A percentile compares a stretch with the other conserved stretches of the same genome.
These are phyloP conservation scores for Rhynchosporium graminicola DNA, from an alignment of 2,329 filamentous ascomycete species.

Conservation along the genomic window DNA sequence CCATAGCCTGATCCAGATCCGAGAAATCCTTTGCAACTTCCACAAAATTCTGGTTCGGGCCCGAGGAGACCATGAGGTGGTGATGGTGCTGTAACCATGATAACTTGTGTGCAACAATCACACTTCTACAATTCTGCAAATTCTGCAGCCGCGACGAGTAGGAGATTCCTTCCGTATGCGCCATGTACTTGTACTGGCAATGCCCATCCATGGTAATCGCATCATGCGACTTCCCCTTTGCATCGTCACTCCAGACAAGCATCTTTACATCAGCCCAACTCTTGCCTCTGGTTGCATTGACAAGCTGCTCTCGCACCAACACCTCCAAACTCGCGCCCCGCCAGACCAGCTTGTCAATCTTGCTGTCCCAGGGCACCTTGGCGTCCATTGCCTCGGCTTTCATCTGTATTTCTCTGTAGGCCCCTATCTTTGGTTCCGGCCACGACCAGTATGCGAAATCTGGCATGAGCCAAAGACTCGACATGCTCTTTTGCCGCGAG, in stretches of 20 bases:
- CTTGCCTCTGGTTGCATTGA: constrained; percentile 38
- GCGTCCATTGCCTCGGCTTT: constrained; percentile 27
- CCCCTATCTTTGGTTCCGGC: constrained; percentile 43
- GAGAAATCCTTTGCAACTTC: constrained; percentile 48
- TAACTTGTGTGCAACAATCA: constrained; percentile 24
- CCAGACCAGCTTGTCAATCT: constrained; percentile 35
- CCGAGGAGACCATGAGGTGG: constrained; percentile 33
- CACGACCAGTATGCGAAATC: constrained; percentile 43
- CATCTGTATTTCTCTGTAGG: constrained; percentile 33
- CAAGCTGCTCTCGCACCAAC: constrained; percentile 36
- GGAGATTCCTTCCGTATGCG: constrained; percentile 51
- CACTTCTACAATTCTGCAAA: constrained; percentile 23
- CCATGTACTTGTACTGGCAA: constrained; percentile 55
- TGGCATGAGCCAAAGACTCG: constrained; percentile 39
- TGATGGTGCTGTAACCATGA: constrained; percentile 22
- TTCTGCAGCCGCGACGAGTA: constrained; percentile 19
- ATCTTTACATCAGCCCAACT: constrained; percentile 42
- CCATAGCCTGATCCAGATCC: constrained; percentile 42
- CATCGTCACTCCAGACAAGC: constrained; percentile 31
- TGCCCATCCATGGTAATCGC: constrained; percentile 52
- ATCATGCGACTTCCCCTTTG: constrained; percentile 40
- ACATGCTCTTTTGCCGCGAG: constrained; percentile 32
- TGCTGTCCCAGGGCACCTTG: constrained; percentile 20
- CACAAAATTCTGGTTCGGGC: constrained; percentile 52
- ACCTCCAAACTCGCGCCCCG: constrained; percentile 35